A percentile compares a stretch with the other conserved stretches of the same genome.
These are phyloP conservation scores for Pythium coloratum DNA, from an alignment of 352 stramenopile genomes.

Conservation along the genomic window DNA sequence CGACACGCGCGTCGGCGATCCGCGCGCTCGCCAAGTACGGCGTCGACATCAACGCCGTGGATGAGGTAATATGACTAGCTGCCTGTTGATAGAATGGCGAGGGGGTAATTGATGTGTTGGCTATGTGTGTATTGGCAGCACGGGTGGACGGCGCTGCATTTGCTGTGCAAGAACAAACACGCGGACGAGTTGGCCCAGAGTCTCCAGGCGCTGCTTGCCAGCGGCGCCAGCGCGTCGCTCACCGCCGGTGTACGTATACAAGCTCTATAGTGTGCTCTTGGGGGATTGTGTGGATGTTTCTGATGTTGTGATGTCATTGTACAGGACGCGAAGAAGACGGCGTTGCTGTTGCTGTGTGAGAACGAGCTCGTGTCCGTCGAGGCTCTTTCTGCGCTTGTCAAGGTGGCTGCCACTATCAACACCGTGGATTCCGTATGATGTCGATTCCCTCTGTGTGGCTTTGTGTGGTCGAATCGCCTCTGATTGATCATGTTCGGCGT, in stretches of 20 bases:
- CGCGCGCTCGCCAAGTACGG: conserved; percentile 37
- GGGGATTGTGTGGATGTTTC: neutral
- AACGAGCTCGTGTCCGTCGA: conserved; percentile 51
- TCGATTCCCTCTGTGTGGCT: neutral
- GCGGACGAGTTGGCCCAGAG: conserved; percentile 15
- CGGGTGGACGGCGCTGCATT: conserved; percentile 69
- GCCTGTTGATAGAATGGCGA: neutral
- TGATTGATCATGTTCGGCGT: neutral
- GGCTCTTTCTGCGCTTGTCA: conserved; percentile 44
- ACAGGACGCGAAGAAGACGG: conserved; percentile 30
- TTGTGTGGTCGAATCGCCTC: neutral
- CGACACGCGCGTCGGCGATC: conserved; percentile 40
- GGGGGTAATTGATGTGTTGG: conserved; percentile 1
- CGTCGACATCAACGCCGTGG: conserved; percentile 53
- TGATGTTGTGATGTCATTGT: neutral
- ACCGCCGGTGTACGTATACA: conserved; percentile 23
- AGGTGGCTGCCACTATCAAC: conserved; percentile 40
- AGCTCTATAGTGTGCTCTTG: neutral
- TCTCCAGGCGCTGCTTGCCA: conserved; percentile 21
- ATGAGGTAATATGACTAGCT: conserved; percentile 46
- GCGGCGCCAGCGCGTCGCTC: conserved; percentile 17
- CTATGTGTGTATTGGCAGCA: conserved; percentile 31
- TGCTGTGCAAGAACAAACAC: conserved; percentile 47
- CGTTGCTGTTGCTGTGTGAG: conserved; percentile 48
- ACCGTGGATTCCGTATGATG: conserved; percentile 43